Conservation (phyloP, 192 early-diverging fungal genomes). For the Coemansia sp. region DNA sequence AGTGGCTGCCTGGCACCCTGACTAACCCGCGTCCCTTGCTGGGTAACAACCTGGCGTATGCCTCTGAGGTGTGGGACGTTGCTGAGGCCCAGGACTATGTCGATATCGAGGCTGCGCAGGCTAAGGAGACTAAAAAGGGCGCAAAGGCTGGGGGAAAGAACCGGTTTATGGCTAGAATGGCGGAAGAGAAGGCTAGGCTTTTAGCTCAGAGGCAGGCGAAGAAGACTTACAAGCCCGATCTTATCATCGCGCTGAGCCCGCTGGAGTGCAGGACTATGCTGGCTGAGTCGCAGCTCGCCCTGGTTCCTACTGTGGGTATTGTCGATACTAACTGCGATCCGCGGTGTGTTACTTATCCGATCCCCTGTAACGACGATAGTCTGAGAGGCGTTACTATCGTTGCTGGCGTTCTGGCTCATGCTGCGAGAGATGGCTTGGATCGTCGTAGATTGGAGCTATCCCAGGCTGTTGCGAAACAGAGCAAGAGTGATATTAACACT, state of each 20-base stretch:
- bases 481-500: not conserved
- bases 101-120: conserved; percentile 1
- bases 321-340: conserved; percentile 94
- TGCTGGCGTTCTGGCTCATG: conserved; percentile 76
- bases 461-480: conserved; percentile 10
- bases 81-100: conserved; percentile 34
- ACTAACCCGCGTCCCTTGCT: conserved; percentile 68
- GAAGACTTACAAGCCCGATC: conserved; percentile 72
- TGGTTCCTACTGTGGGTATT: conserved; percentile 89
- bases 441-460: conserved; percentile 14
- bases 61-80: conserved; percentile 35
- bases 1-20: conserved; percentile 88
- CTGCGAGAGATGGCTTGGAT: conserved; percentile 66
- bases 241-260: conserved; percentile 83
- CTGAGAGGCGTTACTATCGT: conserved; percentile 76
- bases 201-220: conserved; percentile 2
- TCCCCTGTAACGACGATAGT: conserved; percentile 95
- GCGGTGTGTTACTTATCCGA: conserved; percentile 80
- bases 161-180: conserved; percentile 17
- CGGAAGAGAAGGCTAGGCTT: conserved; percentile 26
- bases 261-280: conserved; percentile 82
- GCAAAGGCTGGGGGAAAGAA: not conserved
- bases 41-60: conserved; percentile 17
- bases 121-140: not conserved
- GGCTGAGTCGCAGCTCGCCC: conserved; percentile 71